Percentiles rank a stretch among this genome's conserved stretches.
These are phyloP conservation scores for Phytophthora pseudosyringae DNA, from an alignment of 352 stramenopile species.

Conservation along the genomic window DNA sequence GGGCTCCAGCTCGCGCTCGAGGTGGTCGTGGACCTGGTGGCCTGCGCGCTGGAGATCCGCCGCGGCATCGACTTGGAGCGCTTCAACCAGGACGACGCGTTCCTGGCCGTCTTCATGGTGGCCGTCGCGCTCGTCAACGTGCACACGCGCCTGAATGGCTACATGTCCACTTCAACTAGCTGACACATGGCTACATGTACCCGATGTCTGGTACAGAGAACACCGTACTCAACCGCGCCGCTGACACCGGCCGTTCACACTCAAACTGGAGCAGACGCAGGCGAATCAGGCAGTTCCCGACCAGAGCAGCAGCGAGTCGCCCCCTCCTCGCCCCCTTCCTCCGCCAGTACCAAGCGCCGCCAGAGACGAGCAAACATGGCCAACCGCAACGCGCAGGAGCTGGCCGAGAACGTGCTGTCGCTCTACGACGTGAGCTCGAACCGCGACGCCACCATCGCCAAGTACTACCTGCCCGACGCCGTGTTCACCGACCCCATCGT, in stretches of 20 bases:
- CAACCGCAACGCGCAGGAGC: slow-evolving; percentile 74
- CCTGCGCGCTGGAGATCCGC: slow-evolving; percentile 31
- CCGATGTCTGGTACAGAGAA: neutral
- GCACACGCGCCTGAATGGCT: slow-evolving; percentile 3
- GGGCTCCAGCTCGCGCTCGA: slow-evolving; percentile 29
- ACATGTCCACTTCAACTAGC: slow-evolving; percentile 15
- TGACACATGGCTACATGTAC: slow-evolving; percentile 33
- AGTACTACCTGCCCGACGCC: slow-evolving; percentile 78
- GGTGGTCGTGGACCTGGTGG: slow-evolving; percentile 34
- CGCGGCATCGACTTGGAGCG: slow-evolving; percentile 28
- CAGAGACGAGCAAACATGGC: slow-evolving; percentile 44
- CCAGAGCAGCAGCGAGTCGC: slow-evolving; percentile 1
- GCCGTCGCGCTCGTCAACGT: slow-evolving; percentile 31
- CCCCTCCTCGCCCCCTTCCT: neutral
- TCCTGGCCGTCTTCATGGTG: slow-evolving; percentile 31
- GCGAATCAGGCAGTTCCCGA: slow-evolving; percentile 5
- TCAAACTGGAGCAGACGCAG: slow-evolving; percentile 13
- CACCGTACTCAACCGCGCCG: neutral
- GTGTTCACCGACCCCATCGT: slow-evolving; percentile 86
- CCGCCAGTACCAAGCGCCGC: slow-evolving; percentile 1
- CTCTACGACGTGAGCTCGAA: slow-evolving; percentile 82
- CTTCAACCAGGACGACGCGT: slow-evolving; percentile 29
- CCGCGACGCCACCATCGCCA: slow-evolving; percentile 76
- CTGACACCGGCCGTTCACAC: slow-evolving; percentile 25
- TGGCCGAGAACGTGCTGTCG: slow-evolving; percentile 81